Evolutionary conservation across 192 early-diverging fungal species (phyloP).

Genomic region (Borealophlyctis nickersoniae): DNA sequence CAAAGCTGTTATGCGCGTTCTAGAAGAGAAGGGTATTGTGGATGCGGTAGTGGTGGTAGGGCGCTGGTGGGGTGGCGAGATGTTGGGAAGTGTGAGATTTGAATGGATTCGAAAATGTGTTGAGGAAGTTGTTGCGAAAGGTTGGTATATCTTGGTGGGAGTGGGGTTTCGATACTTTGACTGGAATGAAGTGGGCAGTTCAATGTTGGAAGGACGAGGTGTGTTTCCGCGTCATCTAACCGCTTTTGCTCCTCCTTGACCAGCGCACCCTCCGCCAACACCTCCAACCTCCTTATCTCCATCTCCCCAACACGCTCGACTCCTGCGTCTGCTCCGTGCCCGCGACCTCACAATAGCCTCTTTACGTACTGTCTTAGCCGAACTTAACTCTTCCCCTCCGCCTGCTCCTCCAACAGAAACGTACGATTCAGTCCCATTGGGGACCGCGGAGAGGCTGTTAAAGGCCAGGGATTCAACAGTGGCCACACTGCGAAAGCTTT

Average conservation of each 20-base stretch:
- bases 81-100: conserved; percentile 73
- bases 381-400: neutral
- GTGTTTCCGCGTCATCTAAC: no score
- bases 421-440: neutral
- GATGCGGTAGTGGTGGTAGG: conserved; percentile 76
- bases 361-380: neutral
- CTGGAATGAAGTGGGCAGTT: no score
- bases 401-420: neutral
- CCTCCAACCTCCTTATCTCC: no score
- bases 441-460: conserved; percentile 10
- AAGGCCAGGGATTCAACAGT: conserved; percentile 16
- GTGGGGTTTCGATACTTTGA: no score
- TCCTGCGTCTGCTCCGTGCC: neutral
- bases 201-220: no score
- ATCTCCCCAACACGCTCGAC: no score
- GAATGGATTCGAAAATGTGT: conserved; percentile 83
- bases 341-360: neutral
- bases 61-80: conserved; percentile 77
- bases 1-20: conserved; percentile 59
- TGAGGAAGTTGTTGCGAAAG: conserved; percentile 61
- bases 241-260: no score
- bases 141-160: no score
- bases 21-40: conserved; percentile 68
- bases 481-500: neutral
- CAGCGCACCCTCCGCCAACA: no score